phyloP scores from a whole-genome alignment of 1,139 yeast genomes.

The Suzukiozyma palmioleophila region DNA sequence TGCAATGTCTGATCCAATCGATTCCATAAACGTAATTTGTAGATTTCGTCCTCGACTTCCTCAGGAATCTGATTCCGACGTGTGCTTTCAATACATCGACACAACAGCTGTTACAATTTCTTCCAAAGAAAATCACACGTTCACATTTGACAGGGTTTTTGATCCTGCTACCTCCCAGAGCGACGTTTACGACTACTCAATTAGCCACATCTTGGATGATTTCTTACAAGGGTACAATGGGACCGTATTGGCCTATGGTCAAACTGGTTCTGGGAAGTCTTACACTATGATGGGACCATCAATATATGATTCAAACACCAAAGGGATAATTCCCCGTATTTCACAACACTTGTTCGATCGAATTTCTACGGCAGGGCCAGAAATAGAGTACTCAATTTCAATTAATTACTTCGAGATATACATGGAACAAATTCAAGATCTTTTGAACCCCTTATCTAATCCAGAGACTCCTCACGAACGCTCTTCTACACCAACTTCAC shows the following conservation, averaged over 20 bases:
- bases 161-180: constrained; percentile 45
- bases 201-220: constrained; percentile 59
- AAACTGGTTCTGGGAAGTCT: constrained; percentile 85
- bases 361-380: constrained; percentile 44
- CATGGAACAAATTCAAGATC: constrained; percentile 71
- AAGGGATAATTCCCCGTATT: constrained; percentile 73
- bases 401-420: constrained; percentile 81
- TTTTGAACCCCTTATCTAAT: constrained; percentile 28
- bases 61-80: constrained; percentile 23
- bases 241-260: constrained; percentile 84
- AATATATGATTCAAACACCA: constrained; percentile 28
- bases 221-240: constrained; percentile 79
- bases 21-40: constrained; percentile 58
- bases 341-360: constrained; percentile 59
- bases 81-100: constrained; percentile 18
- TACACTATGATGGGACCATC: constrained; percentile 77
- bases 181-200: constrained; percentile 61
- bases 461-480: not conserved
- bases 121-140: constrained; percentile 20
- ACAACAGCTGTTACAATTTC: constrained; percentile 22
- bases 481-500: constrained; percentile 1
- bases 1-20: too few species aligned
- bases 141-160: constrained; percentile 62
- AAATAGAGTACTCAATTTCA: constrained; percentile 61
- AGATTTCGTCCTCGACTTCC: constrained; percentile 55